Evolutionary conservation across 129 eudicot genomes (phyloP).

Genomic region (Tanacetum coccineum): DNA sequence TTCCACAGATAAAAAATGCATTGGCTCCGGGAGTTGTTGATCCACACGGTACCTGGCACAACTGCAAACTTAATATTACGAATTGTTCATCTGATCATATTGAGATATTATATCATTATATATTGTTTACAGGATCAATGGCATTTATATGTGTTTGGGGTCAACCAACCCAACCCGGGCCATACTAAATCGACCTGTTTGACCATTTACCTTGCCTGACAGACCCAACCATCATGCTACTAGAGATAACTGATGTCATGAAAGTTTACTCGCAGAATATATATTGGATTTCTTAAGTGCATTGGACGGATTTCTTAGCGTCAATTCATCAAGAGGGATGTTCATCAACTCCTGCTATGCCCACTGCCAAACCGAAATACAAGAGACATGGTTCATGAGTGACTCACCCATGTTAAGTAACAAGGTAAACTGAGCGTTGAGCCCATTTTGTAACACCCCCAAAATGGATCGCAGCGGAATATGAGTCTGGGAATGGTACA

Average conservation of each 20-base stretch:
- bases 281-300: slow-evolving; percentile 57
- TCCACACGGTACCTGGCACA: slow-evolving; percentile 76
- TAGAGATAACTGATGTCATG: too few species aligned
- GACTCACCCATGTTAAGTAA: slow-evolving; percentile 62
- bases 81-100: slow-evolving; percentile 66
- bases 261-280: slow-evolving; percentile 36
- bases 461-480: too few species aligned
- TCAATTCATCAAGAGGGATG: slow-evolving; percentile 60
- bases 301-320: slow-evolving; percentile 39
- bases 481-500: too few species aligned
- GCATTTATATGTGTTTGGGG: too few species aligned
- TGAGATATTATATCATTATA: slow-evolving; percentile 46
- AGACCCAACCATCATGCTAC: too few species aligned
- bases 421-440: too few species aligned
- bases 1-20: slow-evolving; percentile 67
- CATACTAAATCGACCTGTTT: too few species aligned
- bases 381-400: slow-evolving; percentile 80
- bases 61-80: slow-evolving; percentile 60
- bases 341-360: slow-evolving; percentile 89
- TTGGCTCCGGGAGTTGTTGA: slow-evolving; percentile 91
- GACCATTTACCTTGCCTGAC: too few species aligned
- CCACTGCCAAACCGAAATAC: slow-evolving; percentile 91
- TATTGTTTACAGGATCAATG: too few species aligned
- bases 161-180: too few species aligned
- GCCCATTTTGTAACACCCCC: too few species aligned